Base-by-base conservation (phyloP, 768 basidiomycete genomes). In the Coprinopsis sp. region DNA sequence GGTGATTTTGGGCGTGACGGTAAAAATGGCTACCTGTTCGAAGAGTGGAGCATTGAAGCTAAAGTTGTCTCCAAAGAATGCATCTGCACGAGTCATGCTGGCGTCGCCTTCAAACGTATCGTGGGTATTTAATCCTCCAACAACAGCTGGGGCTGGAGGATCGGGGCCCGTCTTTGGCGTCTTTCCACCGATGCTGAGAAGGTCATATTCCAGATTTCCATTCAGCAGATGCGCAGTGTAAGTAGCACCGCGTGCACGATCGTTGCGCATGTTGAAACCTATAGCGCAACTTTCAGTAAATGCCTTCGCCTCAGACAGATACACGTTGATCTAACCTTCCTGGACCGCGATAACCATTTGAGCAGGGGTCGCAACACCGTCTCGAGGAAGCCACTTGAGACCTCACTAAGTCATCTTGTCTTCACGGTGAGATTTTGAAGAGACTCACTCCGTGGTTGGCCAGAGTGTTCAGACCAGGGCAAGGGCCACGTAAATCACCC, bases 391-490 rank as follows among this genome's bases (percentile, higher is more conserved):
- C 29, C 46, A 55, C 51, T 55, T 16, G 18, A 11, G 19, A 27
- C 6, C 10, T 37, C 14, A 40, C 6, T 33, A 14, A 5, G 16
- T 28, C 1, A n/a, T 16, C 5, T 12, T 18, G 4, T 8, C 12
- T 2, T 6, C 3, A 14, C n/a, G 19, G 14, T 1, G 27, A 14
- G 1, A 21, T 18, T 33, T 6, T 13, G 10, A 16, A 16, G 22
- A 14, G 25, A 48, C 47, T 8, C 47, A 58, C 54, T 28, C 56
- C 56, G 42, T 58, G 54, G 33, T 50, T 51, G 22, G 56, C 54
- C 13, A 58, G 50, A 2, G 56, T 58, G 29, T 58, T 55, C 37
- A 58, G 33, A 5, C 56, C 56, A 31, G 56, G 54, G 22, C 54
- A 58, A 13, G 54, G 54, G 10, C 56, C 56, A 12, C 56, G 54